Conservation (phyloP, 768 basidiomycete genomes). For the Trametes gibbosa region DNA sequence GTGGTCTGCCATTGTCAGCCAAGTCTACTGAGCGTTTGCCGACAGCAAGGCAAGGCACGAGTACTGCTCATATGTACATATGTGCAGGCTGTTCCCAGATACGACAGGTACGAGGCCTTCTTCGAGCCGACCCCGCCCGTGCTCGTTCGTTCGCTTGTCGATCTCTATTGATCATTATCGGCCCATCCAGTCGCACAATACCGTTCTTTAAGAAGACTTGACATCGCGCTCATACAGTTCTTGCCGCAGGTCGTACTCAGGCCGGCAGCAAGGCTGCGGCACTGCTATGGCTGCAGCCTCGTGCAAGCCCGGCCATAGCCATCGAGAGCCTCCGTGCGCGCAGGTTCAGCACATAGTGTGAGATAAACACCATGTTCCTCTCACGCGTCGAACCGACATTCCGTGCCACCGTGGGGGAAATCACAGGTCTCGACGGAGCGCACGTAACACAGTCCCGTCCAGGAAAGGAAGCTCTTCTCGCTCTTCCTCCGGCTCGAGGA, state of each 20-base stretch:
- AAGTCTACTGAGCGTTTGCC: no score
- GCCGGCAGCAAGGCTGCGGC: background rate
- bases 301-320: background rate
- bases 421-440: no score
- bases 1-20: no score
- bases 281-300: no score
- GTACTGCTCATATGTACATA: background rate
- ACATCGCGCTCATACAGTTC: no score
- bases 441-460: background rate
- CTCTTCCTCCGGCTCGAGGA: conserved; percentile 2
- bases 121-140: no score
- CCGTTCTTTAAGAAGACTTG: no score
- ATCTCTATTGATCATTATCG: background rate
- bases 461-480: background rate
- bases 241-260: background rate
- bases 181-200: no score
- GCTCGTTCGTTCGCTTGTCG: background rate
- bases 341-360: no score
- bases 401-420: no score
- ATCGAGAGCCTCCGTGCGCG: background rate
- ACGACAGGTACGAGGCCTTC: background rate
- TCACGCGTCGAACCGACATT: background rate
- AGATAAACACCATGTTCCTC: background rate
- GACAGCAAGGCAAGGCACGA: background rate
- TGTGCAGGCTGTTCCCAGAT: background rate